phyloP scores from a whole-genome alignment of 192 early-diverging fungal genomes.

The Linnemannia elongata region DNA sequence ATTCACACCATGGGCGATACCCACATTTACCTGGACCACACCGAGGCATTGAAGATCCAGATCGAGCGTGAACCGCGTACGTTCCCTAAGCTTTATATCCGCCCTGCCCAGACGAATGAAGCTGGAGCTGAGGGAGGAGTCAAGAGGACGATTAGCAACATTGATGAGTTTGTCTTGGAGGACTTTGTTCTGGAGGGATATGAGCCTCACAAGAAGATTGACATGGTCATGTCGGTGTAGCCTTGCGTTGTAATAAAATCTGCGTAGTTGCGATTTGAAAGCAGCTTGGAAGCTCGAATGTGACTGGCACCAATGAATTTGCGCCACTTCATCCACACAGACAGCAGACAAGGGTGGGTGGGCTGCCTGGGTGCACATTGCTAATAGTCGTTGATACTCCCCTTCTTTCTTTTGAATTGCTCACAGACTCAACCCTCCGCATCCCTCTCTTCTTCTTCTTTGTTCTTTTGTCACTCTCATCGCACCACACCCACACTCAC shows the following conservation, averaged over 20 bases:
- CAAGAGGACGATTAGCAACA: constrained; percentile 60
- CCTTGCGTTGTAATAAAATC: not conserved
- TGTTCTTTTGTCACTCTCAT: not conserved
- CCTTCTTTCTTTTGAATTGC: not conserved
- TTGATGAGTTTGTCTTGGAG: constrained; percentile 85
- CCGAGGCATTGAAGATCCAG: constrained; percentile 87
- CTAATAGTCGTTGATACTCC: too few species aligned
- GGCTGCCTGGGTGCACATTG: too few species aligned
- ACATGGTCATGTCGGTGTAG: constrained; percentile 97
- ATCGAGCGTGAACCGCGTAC: constrained; percentile 78
- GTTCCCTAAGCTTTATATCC: constrained; percentile 86
- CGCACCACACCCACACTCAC: not conserved
- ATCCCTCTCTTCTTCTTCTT: not conserved
- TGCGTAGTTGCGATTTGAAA: not conserved
- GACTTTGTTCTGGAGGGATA: constrained; percentile 88
- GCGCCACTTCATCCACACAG: not conserved
- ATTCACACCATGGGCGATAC: constrained; percentile 96
- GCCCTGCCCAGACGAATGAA: constrained; percentile 9
- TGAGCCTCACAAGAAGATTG: constrained; percentile 86
- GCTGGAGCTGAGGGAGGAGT: not conserved
- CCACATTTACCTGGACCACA: constrained; percentile 94
- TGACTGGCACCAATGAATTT: constrained; percentile 11
- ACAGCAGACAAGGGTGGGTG: not conserved
- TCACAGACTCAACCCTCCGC: not conserved
- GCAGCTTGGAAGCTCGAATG: not conserved